phyloP scores from a whole-genome alignment of 352 stramenopile species.

The Phytopythium cucurbitacearum region DNA sequence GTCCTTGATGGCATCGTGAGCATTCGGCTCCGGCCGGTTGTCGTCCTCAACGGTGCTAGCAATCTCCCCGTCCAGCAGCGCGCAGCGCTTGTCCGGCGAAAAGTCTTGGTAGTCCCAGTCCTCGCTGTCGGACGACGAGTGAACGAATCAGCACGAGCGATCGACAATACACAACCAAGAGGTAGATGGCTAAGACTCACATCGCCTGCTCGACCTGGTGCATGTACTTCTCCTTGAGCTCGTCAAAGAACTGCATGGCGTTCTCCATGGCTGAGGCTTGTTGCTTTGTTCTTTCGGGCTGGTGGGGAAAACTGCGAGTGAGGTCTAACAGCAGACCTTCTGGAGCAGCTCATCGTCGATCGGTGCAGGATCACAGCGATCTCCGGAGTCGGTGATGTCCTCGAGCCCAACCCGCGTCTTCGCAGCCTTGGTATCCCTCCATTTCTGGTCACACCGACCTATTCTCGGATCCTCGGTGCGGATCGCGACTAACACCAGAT shows the following conservation, averaged over 20 bases:
- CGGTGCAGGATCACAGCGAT: no score
- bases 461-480: no score
- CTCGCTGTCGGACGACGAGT: slow-evolving; percentile 21
- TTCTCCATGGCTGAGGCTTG: slow-evolving; percentile 19
- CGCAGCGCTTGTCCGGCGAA: slow-evolving; percentile 54
- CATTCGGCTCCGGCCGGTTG: slow-evolving; percentile 22
- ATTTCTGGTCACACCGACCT: no score
- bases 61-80: slow-evolving; percentile 51
- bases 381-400: no score
- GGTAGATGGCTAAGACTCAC: slow-evolving; percentile 13
- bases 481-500: no score
- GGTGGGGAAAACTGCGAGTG: no score
- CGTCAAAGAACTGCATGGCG: slow-evolving; percentile 39
- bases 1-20: slow-evolving; percentile 23
- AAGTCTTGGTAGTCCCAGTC: slow-evolving; percentile 76
- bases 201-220: slow-evolving; percentile 53
- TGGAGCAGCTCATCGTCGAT: no score
- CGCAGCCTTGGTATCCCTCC: no score
- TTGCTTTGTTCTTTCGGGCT: not conserved
- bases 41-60: slow-evolving; percentile 32
- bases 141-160: not conserved
- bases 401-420: no score
- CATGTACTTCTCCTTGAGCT: slow-evolving; percentile 60
- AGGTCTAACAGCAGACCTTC: no score
- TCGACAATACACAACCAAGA: not conserved